phyloP scores from a whole-genome alignment of 441 rosid species.

The Gossypium gossypioides region DNA sequence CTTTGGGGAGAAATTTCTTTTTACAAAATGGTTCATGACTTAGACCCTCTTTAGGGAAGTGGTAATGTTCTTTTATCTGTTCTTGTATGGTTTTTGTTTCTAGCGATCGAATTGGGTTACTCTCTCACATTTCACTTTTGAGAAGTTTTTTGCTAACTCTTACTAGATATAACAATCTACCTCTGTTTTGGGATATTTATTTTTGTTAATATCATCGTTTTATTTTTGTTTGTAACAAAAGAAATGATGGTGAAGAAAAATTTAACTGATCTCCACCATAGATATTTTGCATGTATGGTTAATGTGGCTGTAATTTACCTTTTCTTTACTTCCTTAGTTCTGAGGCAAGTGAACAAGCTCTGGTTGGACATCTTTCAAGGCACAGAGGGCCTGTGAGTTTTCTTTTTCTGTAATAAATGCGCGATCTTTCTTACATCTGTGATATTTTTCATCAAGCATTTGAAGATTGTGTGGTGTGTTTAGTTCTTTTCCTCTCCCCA shows the following conservation, averaged over 20 bases:
- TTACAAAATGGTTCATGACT: background rate
- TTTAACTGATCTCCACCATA: background rate
- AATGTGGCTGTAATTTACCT: background rate
- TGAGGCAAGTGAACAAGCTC: constrained; percentile 47
- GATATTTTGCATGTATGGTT: background rate
- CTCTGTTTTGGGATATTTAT: background rate
- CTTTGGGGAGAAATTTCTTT: background rate
- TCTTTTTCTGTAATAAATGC: constrained; percentile 1
- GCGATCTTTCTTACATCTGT: background rate
- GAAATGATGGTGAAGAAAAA: background rate
- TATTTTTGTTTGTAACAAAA: background rate
- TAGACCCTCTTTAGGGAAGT: background rate
- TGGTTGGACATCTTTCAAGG: constrained; percentile 62
- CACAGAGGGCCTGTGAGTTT: constrained; percentile 89
- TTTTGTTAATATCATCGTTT: background rate
- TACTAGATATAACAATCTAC: background rate
- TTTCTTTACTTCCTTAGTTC: constrained; percentile 35
- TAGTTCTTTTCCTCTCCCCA: constrained; percentile 10
- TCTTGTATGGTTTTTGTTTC: background rate
- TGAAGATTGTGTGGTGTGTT: constrained; percentile 8
- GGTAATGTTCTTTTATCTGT: background rate
- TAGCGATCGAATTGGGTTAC: background rate
- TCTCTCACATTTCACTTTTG: background rate
- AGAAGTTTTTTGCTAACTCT: background rate
- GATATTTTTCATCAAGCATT: background rate